A percentile compares a stretch with the other conserved stretches of the same genome.
These are phyloP conservation scores for Solanum hybrid DNA, from an alignment of 305 asterid species.

Conservation along the genomic window DNA sequence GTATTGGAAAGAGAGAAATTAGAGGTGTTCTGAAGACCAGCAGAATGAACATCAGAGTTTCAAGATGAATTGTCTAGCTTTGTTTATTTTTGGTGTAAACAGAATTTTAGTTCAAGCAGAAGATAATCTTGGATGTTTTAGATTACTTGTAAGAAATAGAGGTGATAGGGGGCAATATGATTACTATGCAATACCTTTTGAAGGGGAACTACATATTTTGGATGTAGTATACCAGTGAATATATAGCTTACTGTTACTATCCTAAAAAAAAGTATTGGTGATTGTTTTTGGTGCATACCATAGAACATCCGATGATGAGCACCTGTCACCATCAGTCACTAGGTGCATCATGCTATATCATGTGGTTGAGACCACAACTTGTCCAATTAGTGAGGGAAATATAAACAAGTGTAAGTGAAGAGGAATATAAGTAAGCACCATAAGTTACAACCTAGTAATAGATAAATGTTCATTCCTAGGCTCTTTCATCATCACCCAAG, in stretches of 20 bases:
- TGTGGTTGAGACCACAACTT: background rate
- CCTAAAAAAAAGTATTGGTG: background rate
- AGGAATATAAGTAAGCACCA: background rate
- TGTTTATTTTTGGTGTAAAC: background rate
- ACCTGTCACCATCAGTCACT: background rate
- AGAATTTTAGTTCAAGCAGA: background rate
- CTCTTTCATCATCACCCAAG: background rate
- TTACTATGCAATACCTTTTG: background rate
- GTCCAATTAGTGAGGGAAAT: background rate
- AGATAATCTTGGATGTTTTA: background rate
- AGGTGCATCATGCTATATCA: background rate
- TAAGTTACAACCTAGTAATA: background rate
- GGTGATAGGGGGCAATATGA: background rate
- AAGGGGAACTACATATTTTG: background rate
- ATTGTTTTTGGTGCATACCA: background rate
- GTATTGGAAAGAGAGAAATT: background rate
- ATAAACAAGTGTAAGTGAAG: background rate
- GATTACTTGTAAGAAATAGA: background rate
- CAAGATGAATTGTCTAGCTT: background rate
- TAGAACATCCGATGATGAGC: background rate
- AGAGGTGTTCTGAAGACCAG: background rate
- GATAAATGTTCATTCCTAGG: background rate
- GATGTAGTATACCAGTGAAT: background rate
- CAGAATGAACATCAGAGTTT: background rate
- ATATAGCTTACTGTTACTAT: background rate